Conservation (phyloP, 495 filamentous ascomycete species). For the Thermothielavioides terrestris region DNA sequence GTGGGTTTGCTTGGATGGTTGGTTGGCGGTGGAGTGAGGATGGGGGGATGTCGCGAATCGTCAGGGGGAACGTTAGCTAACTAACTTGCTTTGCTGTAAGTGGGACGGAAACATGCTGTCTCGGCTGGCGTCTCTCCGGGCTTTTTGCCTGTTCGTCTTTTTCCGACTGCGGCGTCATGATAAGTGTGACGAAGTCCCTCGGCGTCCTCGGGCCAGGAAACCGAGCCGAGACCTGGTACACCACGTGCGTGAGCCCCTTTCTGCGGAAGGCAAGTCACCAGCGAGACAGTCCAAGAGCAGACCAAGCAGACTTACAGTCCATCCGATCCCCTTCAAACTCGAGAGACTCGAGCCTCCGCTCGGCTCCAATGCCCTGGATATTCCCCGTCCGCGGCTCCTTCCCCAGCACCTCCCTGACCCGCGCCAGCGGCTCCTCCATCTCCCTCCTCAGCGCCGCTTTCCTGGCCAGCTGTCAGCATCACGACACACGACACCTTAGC, state of each 20-base stretch:
- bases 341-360: slow-evolving; percentile 56
- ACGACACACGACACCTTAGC: no score
- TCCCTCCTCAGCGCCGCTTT: slow-evolving; percentile 48
- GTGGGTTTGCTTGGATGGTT: no score
- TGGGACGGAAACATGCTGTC: slow-evolving; percentile 80
- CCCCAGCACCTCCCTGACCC: slow-evolving; percentile 33
- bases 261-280: background rate
- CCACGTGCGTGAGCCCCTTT: slow-evolving; percentile 25
- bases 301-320: slow-evolving; percentile 39
- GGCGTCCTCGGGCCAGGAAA: slow-evolving; percentile 85
- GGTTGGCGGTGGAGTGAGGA: no score
- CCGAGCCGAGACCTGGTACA: slow-evolving; percentile 78
- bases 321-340: slow-evolving; percentile 48
- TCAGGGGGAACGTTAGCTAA: no score
- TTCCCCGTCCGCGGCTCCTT: slow-evolving; percentile 54
- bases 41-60: no score
- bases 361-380: slow-evolving; percentile 76
- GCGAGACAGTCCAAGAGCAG: background rate
- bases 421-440: slow-evolving; percentile 54
- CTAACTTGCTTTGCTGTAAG: no score
- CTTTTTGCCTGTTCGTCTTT: background rate
- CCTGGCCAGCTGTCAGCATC: no score
- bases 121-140: slow-evolving; percentile 24
- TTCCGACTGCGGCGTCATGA: slow-evolving; percentile 46
- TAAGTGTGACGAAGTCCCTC: slow-evolving; percentile 75